These are phyloP conservation scores for Coffea humblotiana DNA, from an alignment of 305 asterid species.

Conservation along the genomic window DNA sequence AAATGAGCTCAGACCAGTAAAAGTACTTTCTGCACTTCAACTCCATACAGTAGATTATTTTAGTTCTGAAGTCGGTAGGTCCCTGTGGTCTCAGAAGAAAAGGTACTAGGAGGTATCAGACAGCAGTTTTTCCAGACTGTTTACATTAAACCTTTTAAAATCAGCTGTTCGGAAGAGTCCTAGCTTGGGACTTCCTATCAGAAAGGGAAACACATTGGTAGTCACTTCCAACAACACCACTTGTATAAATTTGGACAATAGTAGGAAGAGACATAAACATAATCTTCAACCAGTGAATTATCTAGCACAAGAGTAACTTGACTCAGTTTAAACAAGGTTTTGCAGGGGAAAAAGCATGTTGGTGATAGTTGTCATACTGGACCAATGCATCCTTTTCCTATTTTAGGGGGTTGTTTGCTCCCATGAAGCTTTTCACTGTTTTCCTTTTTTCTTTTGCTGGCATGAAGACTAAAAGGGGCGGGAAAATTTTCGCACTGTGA, in stretches of 20 bases:
- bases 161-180: not conserved
- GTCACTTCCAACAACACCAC: not conserved
- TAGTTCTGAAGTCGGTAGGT: not conserved
- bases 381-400: not conserved
- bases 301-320: not conserved
- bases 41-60: not conserved
- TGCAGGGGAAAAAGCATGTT: not conserved
- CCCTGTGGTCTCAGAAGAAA: not conserved
- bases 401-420: not conserved
- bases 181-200: not conserved
- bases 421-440: too few species aligned
- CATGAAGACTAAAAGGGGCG: not conserved
- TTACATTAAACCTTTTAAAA: not conserved
- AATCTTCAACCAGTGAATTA: not conserved
- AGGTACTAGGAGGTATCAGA: not conserved
- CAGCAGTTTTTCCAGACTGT: not conserved
- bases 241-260: too few species aligned
- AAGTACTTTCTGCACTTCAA: not conserved
- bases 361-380: not conserved
- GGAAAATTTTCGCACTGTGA: not conserved
- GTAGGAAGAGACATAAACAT: too few species aligned
- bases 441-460: not conserved
- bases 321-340: not conserved
- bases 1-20: not conserved
- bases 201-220: not conserved